Conservation (phyloP, 129 eudicot species). For the Calendula officinalis region DNA sequence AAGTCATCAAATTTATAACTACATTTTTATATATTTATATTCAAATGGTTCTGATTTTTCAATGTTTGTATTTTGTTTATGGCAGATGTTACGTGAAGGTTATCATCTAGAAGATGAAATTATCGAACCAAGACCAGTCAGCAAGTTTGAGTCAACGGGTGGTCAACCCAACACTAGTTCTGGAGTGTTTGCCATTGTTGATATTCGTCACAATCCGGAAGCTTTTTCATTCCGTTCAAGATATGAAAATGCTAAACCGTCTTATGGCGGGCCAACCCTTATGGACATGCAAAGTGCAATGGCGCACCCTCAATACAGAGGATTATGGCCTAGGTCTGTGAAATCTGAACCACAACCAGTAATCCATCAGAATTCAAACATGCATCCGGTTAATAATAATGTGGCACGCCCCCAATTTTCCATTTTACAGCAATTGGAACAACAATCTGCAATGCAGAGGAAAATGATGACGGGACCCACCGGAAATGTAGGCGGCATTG, state of each 20-base stretch:
- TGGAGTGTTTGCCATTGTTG: conserved; percentile 18
- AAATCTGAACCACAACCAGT: conserved; percentile 1
- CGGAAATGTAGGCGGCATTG: conserved; percentile 31
- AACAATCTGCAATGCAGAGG: conserved; percentile 42
- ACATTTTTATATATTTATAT: background rate
- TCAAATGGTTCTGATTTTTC: conserved; percentile 16
- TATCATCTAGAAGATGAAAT: conserved; percentile 46
- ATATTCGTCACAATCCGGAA: conserved; percentile 42
- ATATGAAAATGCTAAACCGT: conserved; percentile 41
- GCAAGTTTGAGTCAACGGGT: conserved; percentile 31
- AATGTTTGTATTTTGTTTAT: conserved; percentile 13
- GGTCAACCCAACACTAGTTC: conserved; percentile 40
- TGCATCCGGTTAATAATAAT: conserved; percentile 51
- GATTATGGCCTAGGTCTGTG: conserved; percentile 16
- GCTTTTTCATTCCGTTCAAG: conserved; percentile 32
- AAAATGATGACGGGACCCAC: conserved; percentile 55
- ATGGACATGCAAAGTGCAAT: conserved; percentile 38
- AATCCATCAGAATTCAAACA: conserved; percentile 32
- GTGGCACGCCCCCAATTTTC: conserved; percentile 49
- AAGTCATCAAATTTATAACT: conserved; percentile 24
- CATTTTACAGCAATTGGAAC: conserved; percentile 38
- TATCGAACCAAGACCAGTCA: conserved; percentile 53
- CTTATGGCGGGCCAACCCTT: conserved; percentile 15
- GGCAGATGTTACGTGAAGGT: conserved; percentile 74
- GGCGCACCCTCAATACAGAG: conserved; percentile 53